Percentiles rank a stretch among this genome's conserved stretches.
phyloP scores from a whole-genome alignment of 345 rosid species.

The Euphorbia pulcherrima region DNA sequence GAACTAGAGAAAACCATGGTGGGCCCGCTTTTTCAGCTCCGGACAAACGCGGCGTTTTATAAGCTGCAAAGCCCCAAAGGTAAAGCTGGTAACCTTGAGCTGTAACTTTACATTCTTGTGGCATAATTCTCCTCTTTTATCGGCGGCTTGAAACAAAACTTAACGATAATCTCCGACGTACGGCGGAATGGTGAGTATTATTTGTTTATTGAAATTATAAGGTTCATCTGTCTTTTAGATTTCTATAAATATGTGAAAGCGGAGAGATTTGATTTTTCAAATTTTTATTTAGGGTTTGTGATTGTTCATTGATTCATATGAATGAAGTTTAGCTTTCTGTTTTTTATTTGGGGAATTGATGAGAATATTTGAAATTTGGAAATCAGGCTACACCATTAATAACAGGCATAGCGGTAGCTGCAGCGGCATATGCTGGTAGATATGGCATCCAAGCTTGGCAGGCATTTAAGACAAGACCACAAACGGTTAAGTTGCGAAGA shows the following conservation, averaged over 20 bases:
- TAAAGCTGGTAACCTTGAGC: too few species aligned
- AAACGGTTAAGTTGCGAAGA: slow-evolving; percentile 25
- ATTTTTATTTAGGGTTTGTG: not conserved
- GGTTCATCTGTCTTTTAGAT: not conserved
- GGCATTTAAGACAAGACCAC: slow-evolving; percentile 53
- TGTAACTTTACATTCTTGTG: not conserved
- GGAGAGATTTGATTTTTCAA: not conserved
- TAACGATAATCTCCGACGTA: not conserved
- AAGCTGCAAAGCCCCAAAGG: not conserved
- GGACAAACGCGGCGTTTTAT: not conserved
- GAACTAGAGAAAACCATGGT: not conserved
- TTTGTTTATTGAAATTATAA: not conserved
- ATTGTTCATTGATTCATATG: not conserved
- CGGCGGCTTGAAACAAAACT: not conserved
- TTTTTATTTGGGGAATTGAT: not conserved
- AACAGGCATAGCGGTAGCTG: slow-evolving; percentile 56
- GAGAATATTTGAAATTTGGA: slow-evolving; percentile 6
- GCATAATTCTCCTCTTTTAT: not conserved
- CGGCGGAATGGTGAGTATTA: slow-evolving; percentile 1
- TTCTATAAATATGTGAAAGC: not conserved
- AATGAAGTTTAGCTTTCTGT: not conserved
- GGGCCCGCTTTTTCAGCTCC: not conserved
- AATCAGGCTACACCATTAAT: slow-evolving; percentile 42
- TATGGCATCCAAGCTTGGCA: slow-evolving; percentile 58
- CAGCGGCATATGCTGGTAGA: slow-evolving; percentile 59